These are phyloP conservation scores for Fusarium sp. DNA, from an alignment of 2,329 filamentous ascomycete species.

Conservation along the genomic window DNA sequence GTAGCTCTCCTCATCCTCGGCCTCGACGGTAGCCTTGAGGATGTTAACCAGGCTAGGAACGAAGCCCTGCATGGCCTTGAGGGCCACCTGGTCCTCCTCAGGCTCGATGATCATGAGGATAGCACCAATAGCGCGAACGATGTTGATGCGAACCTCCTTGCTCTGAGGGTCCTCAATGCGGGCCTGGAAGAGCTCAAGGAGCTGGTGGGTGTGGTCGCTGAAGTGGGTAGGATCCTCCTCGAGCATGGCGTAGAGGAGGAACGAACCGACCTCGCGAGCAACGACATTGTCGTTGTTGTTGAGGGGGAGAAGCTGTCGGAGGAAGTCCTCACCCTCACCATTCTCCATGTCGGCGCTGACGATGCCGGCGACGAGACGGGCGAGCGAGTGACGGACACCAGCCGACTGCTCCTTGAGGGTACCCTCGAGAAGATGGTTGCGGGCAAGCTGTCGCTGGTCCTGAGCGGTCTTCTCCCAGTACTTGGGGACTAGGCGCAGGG, in stretches of 20 bases:
- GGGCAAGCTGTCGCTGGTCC: slow-evolving; percentile 82
- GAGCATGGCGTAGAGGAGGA: slow-evolving; percentile 91
- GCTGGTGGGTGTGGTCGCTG: slow-evolving; percentile 80
- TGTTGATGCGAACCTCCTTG: slow-evolving; percentile 93
- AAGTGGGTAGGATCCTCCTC: slow-evolving; percentile 90
- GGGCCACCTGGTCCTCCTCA: slow-evolving; percentile 80
- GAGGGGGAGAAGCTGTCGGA: slow-evolving; percentile 82
- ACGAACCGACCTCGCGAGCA: slow-evolving; percentile 91
- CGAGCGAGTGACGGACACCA: slow-evolving; percentile 85
- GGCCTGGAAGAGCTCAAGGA: slow-evolving; percentile 85
- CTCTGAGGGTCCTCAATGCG: slow-evolving; percentile 93
- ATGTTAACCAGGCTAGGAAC: slow-evolving; percentile 91
- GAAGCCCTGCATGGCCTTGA: slow-evolving; percentile 81
- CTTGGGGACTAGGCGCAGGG: slow-evolving; percentile 82
- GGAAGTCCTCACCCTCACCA: slow-evolving; percentile 85
- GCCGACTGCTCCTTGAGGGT: slow-evolving; percentile 83
- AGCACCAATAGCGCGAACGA: slow-evolving; percentile 88
- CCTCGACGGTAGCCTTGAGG: slow-evolving; percentile 84
- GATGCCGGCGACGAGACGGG: slow-evolving; percentile 88
- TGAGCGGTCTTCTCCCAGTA: slow-evolving; percentile 84
- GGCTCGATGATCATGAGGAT: slow-evolving; percentile 89
- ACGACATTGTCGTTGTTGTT: slow-evolving; percentile 79
- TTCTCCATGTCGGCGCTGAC: slow-evolving; percentile 81
- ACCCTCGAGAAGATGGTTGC: slow-evolving; percentile 85
- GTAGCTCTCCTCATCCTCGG: slow-evolving; percentile 85